Conservation (phyloP, 2,329 filamentous ascomycete species). For the Westerdykella aurantiaca region DNA sequence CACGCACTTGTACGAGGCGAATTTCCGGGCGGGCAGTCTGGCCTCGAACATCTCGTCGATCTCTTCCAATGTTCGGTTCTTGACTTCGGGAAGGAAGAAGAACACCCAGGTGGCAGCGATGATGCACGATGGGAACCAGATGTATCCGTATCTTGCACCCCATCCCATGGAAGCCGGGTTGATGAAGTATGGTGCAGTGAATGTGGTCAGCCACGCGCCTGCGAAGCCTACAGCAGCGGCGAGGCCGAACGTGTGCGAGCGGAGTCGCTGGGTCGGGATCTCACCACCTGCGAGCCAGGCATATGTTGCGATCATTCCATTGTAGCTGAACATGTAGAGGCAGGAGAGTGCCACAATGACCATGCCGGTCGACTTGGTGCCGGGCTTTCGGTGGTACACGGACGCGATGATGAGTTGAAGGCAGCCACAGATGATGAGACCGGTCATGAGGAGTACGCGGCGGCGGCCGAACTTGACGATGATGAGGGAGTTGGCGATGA, state of each 20-base stretch:
- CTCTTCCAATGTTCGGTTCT: constrained; percentile 49
- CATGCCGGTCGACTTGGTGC: constrained; percentile 36
- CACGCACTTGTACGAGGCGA: constrained; percentile 36
- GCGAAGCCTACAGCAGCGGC: constrained; percentile 51
- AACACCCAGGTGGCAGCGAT: constrained; percentile 30
- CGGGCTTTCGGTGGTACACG: constrained; percentile 45
- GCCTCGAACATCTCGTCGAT: constrained; percentile 51
- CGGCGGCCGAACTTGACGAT: constrained; percentile 51
- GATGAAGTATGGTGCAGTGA: constrained; percentile 57
- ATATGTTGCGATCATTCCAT: constrained; percentile 51
- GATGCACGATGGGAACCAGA: constrained; percentile 44
- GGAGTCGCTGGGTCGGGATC: constrained; percentile 52
- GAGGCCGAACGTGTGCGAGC: constrained; percentile 52
- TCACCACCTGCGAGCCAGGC: constrained; percentile 55
- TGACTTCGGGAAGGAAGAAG: constrained; percentile 51
- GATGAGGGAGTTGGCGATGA: constrained; percentile 50
- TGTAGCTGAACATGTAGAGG: constrained; percentile 52
- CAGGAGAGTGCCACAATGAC: constrained; percentile 50
- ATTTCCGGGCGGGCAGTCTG: constrained; percentile 40
- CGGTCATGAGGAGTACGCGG: constrained; percentile 48
- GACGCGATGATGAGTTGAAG: constrained; percentile 51
- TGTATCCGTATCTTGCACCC: constrained; percentile 54
- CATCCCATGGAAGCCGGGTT: constrained; percentile 50
- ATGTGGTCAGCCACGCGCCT: constrained; percentile 52
- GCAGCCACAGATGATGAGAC: constrained; percentile 49